Conservation (phyloP, 139 green algal species). For the Coccomyxa sp. region DNA sequence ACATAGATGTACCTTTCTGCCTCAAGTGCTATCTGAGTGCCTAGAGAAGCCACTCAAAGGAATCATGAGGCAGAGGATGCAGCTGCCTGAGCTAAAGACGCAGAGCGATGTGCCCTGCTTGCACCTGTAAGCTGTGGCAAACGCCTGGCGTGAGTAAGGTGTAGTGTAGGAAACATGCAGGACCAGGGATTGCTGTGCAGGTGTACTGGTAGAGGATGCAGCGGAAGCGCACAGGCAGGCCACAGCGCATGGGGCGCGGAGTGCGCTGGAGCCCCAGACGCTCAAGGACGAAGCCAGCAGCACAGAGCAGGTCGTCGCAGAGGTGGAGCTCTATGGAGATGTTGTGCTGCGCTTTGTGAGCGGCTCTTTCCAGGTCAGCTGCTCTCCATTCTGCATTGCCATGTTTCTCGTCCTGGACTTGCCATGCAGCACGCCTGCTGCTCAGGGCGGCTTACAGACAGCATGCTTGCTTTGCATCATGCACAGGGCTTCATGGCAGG, state of each 20-base stretch:
- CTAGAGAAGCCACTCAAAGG: too few species aligned
- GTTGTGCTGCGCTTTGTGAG: constrained; percentile 83
- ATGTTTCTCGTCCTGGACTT: too few species aligned
- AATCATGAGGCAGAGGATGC: too few species aligned
- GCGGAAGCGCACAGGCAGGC: constrained; percentile 59
- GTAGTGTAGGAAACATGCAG: too few species aligned
- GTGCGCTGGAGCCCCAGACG: constrained; percentile 51
- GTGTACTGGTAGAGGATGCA: constrained; percentile 82
- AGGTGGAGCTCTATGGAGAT: constrained; percentile 94
- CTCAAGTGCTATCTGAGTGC: too few species aligned
- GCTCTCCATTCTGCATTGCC: too few species aligned
- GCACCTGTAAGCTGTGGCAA: too few species aligned
- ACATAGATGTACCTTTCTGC: too few species aligned
- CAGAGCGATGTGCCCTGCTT: too few species aligned
- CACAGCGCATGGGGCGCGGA: constrained; percentile 62
- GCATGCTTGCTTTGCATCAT: background rate
- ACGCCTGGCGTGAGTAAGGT: too few species aligned
- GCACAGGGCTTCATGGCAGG: too few species aligned
- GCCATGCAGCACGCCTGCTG: background rate
- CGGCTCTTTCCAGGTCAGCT: constrained; percentile 36
- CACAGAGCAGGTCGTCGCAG: constrained; percentile 39
- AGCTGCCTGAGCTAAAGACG: too few species aligned
- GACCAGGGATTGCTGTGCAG: constrained; percentile 17
- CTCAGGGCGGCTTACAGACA: background rate
- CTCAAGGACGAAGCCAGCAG: constrained; percentile 38